Evolutionary conservation across 257 asterid genomes (phyloP).

Genomic region (Solanum pimpinellifolium): DNA sequence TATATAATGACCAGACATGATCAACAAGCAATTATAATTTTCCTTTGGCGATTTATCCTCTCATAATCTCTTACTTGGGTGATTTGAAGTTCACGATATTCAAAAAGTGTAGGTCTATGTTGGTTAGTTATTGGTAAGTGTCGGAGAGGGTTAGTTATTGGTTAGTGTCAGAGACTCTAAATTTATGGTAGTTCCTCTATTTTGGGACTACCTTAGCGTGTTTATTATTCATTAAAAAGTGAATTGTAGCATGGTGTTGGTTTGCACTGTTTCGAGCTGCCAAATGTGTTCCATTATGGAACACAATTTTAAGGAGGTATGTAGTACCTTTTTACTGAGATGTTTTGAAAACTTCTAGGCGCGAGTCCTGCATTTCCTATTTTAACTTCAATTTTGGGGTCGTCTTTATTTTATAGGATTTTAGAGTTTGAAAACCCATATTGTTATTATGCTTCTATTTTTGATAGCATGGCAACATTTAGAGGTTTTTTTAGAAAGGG

Average conservation of each 20-base stretch:
- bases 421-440: not conserved
- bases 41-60: too few species aligned
- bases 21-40: too few species aligned
- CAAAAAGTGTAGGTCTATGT: not conserved
- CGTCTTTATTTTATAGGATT: too few species aligned
- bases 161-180: not conserved
- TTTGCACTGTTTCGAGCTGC: not conserved
- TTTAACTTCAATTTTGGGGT: not conserved
- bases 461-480: not conserved
- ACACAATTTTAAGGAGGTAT: not conserved
- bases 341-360: not conserved
- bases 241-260: not conserved
- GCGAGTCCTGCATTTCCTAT: not conserved
- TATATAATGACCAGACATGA: not conserved
- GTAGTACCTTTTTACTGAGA: not conserved
- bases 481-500: not conserved
- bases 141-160: not conserved
- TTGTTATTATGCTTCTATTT: not conserved
- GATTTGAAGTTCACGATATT: not conserved
- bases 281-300: not conserved
- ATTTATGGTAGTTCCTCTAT: not conserved
- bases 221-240: too few species aligned
- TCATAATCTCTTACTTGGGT: too few species aligned
- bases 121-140: not conserved
- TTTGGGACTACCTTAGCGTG: not conserved